Conservation (phyloP, 257 asterid species). For the Agastache rugosa region DNA sequence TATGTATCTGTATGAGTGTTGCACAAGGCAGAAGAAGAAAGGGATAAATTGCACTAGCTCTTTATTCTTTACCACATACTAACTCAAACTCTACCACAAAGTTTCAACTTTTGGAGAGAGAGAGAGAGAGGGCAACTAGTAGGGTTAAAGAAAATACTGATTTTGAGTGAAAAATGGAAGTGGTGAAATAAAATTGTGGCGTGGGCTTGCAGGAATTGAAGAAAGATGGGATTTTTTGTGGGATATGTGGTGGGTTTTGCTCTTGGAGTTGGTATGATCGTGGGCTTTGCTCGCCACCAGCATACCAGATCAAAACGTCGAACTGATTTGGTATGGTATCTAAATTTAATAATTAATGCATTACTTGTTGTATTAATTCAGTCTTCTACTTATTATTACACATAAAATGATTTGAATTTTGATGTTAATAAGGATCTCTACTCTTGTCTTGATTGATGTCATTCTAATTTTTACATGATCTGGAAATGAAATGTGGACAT, state of each 20-base stretch:
- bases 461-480: too few species aligned
- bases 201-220: background rate
- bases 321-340: conserved; percentile 57
- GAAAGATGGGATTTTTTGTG: conserved; percentile 67
- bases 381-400: background rate
- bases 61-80: conserved; percentile 25
- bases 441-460: too few species aligned
- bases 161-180: background rate
- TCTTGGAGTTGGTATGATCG: conserved; percentile 66
- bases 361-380: background rate
- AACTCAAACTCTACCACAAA: conserved; percentile 28
- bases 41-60: conserved; percentile 5
- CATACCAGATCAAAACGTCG: conserved; percentile 75
- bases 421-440: too few species aligned
- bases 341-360: too few species aligned
- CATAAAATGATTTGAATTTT: background rate
- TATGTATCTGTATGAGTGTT: background rate
- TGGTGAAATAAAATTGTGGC: conserved; percentile 19
- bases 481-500: background rate
- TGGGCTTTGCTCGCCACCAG: conserved; percentile 73
- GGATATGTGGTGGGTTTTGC: conserved; percentile 71
- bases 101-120: conserved; percentile 9
- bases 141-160: background rate
- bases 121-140: background rate
- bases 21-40: conserved; percentile 35